A percentile compares a stretch with the other conserved stretches of the same genome.
These are phyloP conservation scores for Choanephora cucurbitarum DNA, from an alignment of 371 early-diverging fungal genomes.

Conservation along the genomic window DNA sequence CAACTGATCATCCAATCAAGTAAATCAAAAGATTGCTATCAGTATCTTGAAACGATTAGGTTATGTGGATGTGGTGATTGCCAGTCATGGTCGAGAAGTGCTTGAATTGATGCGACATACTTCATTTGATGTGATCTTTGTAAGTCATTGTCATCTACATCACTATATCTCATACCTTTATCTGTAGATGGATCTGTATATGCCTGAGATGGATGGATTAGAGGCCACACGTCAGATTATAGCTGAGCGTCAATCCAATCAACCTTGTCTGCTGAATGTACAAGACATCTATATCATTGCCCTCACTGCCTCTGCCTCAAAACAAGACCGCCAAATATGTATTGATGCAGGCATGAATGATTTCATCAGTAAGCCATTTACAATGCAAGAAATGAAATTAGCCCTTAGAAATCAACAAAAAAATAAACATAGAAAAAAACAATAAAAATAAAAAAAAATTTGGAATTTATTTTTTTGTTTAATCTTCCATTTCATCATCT, in stretches of 20 bases:
- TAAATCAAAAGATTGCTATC: slow-evolving; percentile 62
- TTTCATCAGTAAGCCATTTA: slow-evolving; percentile 63
- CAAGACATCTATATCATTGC: slow-evolving; percentile 60
- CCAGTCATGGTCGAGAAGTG: slow-evolving; percentile 59
- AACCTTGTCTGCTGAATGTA: too few species aligned
- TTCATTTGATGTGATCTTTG: slow-evolving; percentile 53
- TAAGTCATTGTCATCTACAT: too few species aligned
- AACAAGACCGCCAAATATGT: slow-evolving; percentile 60
- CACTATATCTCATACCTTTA: too few species aligned
- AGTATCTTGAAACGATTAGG: slow-evolving; percentile 59
- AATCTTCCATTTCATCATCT: slow-evolving; percentile 61
- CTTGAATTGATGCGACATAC: slow-evolving; percentile 38
- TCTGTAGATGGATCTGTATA: slow-evolving; percentile 58
- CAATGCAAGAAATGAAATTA: slow-evolving; percentile 56
- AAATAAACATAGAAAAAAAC: too few species aligned
- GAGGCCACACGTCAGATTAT: slow-evolving; percentile 50
- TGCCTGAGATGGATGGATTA: slow-evolving; percentile 57
- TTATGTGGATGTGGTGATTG: slow-evolving; percentile 54
- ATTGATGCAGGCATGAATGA: slow-evolving; percentile 68
- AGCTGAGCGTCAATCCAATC: too few species aligned
- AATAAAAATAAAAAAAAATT: too few species aligned
- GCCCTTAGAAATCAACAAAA: too few species aligned
- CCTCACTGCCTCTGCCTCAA: slow-evolving; percentile 60
- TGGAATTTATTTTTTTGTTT: too few species aligned
- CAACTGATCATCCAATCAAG: slow-evolving; percentile 20